These are phyloP conservation scores for Citrus reticulata DNA, from an alignment of 345 rosid species.

Conservation along the genomic window DNA sequence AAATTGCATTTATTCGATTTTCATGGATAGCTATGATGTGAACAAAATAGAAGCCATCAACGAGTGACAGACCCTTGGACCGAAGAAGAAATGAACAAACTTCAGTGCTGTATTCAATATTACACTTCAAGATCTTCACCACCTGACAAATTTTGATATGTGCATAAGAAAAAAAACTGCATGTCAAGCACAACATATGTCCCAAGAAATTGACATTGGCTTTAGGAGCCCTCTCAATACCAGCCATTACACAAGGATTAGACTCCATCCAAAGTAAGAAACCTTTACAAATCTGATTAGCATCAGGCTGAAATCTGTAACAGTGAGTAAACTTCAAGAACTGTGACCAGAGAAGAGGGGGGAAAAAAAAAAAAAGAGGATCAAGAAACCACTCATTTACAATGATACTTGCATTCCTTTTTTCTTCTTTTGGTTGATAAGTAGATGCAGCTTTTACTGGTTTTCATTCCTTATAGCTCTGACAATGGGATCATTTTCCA, in stretches of 20 bases:
- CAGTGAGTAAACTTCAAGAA: background rate
- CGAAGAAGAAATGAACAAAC: too few relatives aligned
- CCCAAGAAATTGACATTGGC: too few relatives aligned
- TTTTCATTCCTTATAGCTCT: slow-evolving; percentile 51
- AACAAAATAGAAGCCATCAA: background rate
- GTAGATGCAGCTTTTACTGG: background rate
- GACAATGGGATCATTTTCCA: slow-evolving; percentile 57
- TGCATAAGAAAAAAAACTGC: background rate
- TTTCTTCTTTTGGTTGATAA: background rate
- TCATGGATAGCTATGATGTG: background rate
- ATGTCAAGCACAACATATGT: background rate
- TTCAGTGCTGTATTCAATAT: background rate
- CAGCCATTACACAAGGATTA: background rate
- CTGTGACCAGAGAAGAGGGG: background rate
- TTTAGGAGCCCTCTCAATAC: too few relatives aligned
- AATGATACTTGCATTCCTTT: background rate
- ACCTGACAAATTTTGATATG: background rate
- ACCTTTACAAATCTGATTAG: background rate
- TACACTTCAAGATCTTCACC: background rate
- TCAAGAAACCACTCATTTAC: slow-evolving; percentile 15
- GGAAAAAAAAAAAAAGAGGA: too few relatives aligned
- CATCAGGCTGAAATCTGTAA: background rate
- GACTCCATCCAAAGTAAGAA: background rate
- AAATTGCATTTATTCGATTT: background rate
- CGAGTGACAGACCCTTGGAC: too few relatives aligned